Base-by-base conservation (phyloP, 208 protist species). In the Acanthamoeba healyi region DNA sequence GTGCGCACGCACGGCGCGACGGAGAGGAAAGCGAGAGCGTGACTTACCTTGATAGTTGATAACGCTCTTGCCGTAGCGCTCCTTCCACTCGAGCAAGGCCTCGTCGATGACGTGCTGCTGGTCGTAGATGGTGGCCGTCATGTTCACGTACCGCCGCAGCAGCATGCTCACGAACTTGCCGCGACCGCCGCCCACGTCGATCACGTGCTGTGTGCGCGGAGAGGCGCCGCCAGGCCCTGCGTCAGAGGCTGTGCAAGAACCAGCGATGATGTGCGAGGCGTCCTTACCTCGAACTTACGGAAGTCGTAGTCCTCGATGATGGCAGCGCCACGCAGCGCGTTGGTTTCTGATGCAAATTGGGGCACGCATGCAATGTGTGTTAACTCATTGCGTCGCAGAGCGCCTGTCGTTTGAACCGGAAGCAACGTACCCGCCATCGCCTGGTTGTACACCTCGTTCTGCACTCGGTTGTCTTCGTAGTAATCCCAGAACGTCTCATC, bases 101-200 rank as follows among this genome's bases (percentile, higher is more conserved):
- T 89, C 81, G 32, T 89, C 81, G 81, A 89, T 89, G 46, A 89
- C 81, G 34, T 89, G 81, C 81, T 89, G 51, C 29, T 67, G 51
- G 10, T 89, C 81, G 54, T 51, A 63, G 51, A 89, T 67, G 10
- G 54, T 89, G 51, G 54, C 81, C 14, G 46, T 89, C 51, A 65
- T 65, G n/a, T 58, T 54, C 24, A 44, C 34, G 26, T 65, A 67
- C 19, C 38, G 29, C 6, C 54, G 46, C 5, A 89, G 81, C 46
- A 89, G 54, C 32, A 56, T 58, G 49, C 26, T 34, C 22, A 89
- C 81, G 34, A 89, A 89, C 17, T 44, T 89, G 40, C 81, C 81
- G 22, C 81, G 81, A 36, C 81, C 81, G n/a, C 70, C 70, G 34
- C 70, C 46, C 81, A 89, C 54, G 29, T 67, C 54, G 7, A 65